These are phyloP conservation scores for Teratosphaeria nubilosa DNA, from an alignment of 2,329 filamentous ascomycete genomes.

Conservation along the genomic window DNA sequence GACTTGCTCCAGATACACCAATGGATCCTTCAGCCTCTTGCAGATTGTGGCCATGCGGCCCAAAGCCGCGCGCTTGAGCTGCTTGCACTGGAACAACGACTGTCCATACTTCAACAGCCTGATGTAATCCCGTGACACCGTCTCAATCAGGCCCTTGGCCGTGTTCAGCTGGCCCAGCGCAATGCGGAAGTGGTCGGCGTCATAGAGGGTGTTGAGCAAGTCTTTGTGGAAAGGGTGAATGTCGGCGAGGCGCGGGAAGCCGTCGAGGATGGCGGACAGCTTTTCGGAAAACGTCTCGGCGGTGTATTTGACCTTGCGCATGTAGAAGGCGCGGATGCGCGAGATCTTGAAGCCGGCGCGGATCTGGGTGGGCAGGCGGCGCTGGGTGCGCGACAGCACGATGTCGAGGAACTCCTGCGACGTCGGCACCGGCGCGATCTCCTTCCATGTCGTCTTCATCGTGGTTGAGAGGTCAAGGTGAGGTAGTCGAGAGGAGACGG, in stretches of 20 bases:
- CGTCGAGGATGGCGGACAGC: constrained; percentile 78
- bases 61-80: constrained; percentile 89
- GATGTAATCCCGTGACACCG: constrained; percentile 90
- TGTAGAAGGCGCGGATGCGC: constrained; percentile 91
- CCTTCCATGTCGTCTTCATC: constrained; percentile 53
- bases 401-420: constrained; percentile 96
- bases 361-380: constrained; percentile 89
- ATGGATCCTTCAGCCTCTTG: constrained; percentile 85
- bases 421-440: constrained; percentile 52
- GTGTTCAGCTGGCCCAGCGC: constrained; percentile 93
- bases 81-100: constrained; percentile 96
- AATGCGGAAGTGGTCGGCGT: constrained; percentile 95
- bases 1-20: constrained; percentile 92
- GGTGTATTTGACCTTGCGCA: constrained; percentile 95
- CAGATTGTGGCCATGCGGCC: constrained; percentile 98
- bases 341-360: constrained; percentile 91
- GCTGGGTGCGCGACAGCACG: constrained; percentile 85
- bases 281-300: constrained; percentile 96
- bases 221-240: constrained; percentile 91
- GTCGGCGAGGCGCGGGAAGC: constrained; percentile 84
- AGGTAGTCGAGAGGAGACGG: neutral
- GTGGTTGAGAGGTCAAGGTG: constrained; percentile 3
- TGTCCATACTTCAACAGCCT: constrained; percentile 93
- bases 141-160: constrained; percentile 93
- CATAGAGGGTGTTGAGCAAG: constrained; percentile 94